Evolutionary conservation across 2,329 filamentous ascomycete species (phyloP).

Genomic region (Alternaria conjuncta): DNA sequence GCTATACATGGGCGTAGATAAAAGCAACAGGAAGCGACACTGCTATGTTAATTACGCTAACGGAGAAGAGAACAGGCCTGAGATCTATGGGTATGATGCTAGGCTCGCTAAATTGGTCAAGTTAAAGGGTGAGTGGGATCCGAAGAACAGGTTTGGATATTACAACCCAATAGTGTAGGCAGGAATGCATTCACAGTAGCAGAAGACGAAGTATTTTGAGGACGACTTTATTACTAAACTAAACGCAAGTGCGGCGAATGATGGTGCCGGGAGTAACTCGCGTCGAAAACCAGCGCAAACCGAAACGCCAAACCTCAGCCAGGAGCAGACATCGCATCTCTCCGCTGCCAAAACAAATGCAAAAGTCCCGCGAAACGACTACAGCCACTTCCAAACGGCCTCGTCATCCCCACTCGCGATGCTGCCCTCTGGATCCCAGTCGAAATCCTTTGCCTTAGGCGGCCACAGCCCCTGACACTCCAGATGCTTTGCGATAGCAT

Average conservation of each 20-base stretch:
- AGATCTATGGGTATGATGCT: slow-evolving; percentile 42
- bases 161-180: slow-evolving; percentile 31
- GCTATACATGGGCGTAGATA: slow-evolving; percentile 15
- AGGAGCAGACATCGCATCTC: not conserved
- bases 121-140: slow-evolving; percentile 42
- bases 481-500: slow-evolving; percentile 2
- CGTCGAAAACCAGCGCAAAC: not conserved
- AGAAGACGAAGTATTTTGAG: not conserved
- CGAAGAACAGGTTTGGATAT: slow-evolving; percentile 32
- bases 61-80: slow-evolving; percentile 33
- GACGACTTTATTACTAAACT: not conserved
- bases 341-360: not conserved
- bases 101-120: slow-evolving; percentile 31
- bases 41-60: slow-evolving; percentile 46
- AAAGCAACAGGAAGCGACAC: slow-evolving; percentile 18
- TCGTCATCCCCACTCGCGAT: not conserved
- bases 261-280: not conserved
- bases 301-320: not conserved
- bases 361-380: not conserved
- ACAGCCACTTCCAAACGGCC: slow-evolving; percentile 2
- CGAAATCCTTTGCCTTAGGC: not conserved
- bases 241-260: not conserved
- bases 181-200: not conserved
- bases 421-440: slow-evolving; percentile 5
- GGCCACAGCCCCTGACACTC: not conserved